Evolutionary conservation across 805 yeast genomes (phyloP), one percentile per base, ranked within the genome.

Genomic region (Barnettozyma botsteinii): DNA sequence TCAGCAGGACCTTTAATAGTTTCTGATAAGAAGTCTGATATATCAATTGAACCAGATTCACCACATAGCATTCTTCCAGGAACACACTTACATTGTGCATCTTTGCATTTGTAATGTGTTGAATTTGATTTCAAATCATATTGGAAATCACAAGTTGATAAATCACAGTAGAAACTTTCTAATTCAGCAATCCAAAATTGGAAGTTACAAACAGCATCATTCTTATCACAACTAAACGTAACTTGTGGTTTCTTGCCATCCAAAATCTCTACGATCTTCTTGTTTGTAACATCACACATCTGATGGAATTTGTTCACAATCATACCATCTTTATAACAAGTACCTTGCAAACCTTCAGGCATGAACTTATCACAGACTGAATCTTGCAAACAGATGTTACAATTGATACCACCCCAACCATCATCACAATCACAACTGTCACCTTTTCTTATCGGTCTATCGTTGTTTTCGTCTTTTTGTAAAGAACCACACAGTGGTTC

Each of bases 1-100:
- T 84, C 89, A 24, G 96, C 98, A 0, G 98, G 98, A 2, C 98
- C 98, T 28, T 66, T 67, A 45, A 93, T 88, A 5, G 95, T 85
- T 56, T 89, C 93, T 2, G 88, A 78, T 45, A 93, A 69, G 60
- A 94, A 93, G 41, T 91, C 98, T 1, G 95, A 81, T 23, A 93
- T 85, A 61, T 93, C 97, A 50, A 93, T 88, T 2, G 96, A 87
- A 1, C 98, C 98, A 8, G 77, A 73, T 53, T 87, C 84, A 27
- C 98, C 98, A 67, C 98, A 93, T 6, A 93, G 69, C 88, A 86
- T 87, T 51, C 87, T 75, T 19, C 77, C 98, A 2, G 98, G 96
- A 25, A 91, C 69, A 66, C 98, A 93, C 50, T 83, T 73, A 61
- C 98, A 93, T n/a, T 77, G 65, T 23, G 85, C 86, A 11, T 73